A percentile compares a stretch with the other conserved stretches of the same genome.
These are phyloP conservation scores for Podospora australis DNA, from an alignment of 495 filamentous ascomycete genomes.

Conservation along the genomic window DNA sequence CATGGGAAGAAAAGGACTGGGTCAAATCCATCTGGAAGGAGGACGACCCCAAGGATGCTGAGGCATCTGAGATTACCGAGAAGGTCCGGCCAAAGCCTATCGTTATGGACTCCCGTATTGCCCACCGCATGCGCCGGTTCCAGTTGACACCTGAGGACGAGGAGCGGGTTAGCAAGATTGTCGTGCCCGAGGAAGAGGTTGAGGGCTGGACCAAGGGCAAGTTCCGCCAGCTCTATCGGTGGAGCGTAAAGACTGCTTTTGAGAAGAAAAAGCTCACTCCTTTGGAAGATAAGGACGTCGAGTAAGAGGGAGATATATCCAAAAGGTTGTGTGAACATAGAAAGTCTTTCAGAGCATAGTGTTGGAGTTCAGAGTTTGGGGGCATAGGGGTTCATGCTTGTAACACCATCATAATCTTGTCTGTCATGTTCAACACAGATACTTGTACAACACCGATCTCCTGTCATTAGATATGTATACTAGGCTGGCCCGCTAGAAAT, in stretches of 20 bases:
- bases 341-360: not conserved
- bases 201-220: slow-evolving; percentile 55
- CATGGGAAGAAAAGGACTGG: slow-evolving; percentile 81
- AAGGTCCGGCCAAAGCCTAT: slow-evolving; percentile 72
- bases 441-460: too few relatives aligned
- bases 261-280: slow-evolving; percentile 19
- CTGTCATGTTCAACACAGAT: too few relatives aligned
- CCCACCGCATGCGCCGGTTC: slow-evolving; percentile 74
- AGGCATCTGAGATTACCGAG: slow-evolving; percentile 43
- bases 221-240: slow-evolving; percentile 37
- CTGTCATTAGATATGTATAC: not conserved
- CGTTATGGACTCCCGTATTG: slow-evolving; percentile 71
- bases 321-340: not conserved
- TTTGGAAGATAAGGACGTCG: slow-evolving; percentile 21
- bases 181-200: slow-evolving; percentile 58
- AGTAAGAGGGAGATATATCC: slow-evolving; percentile 5
- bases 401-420: too few relatives aligned
- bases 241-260: slow-evolving; percentile 28
- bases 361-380: not conserved
- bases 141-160: slow-evolving; percentile 60
- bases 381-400: not conserved
- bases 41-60: slow-evolving; percentile 56
- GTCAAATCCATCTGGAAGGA: slow-evolving; percentile 69
- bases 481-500: not conserved
- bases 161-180: slow-evolving; percentile 54